phyloP scores from a whole-genome alignment of 2,329 filamentous ascomycete species.

The Fusarium devonianum region DNA sequence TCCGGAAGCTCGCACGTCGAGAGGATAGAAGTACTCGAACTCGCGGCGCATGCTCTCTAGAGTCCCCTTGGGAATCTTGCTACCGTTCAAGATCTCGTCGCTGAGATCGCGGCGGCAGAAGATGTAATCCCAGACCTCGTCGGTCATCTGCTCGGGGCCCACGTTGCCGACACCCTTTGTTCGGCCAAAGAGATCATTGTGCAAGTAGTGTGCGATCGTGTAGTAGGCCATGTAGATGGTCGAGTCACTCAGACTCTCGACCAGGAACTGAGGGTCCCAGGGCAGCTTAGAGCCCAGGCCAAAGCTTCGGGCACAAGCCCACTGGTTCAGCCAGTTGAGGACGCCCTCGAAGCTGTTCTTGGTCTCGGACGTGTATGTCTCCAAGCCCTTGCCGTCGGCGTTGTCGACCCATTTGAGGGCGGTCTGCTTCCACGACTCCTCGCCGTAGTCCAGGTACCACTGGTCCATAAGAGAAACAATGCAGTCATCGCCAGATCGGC shows the following conservation, averaged over 20 bases:
- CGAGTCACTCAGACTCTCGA: constrained; percentile 90
- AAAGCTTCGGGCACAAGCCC: constrained; percentile 92
- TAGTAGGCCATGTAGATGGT: constrained; percentile 93
- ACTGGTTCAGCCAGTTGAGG: constrained; percentile 91
- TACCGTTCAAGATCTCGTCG: constrained; percentile 69
- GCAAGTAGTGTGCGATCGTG: constrained; percentile 71
- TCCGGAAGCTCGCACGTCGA: constrained; percentile 86
- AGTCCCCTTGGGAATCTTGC: constrained; percentile 75
- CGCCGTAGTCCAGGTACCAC: constrained; percentile 98
- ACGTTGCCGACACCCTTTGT: constrained; percentile 73
- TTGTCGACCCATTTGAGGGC: constrained; percentile 77
- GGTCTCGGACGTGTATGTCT: constrained; percentile 81
- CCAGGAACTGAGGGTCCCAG: constrained; percentile 90
- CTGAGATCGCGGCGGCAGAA: constrained; percentile 78
- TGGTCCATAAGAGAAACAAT: constrained; percentile 93
- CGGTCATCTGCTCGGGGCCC: constrained; percentile 84
- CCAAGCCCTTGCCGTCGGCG: constrained; percentile 70
- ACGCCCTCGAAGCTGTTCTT: constrained; percentile 84
- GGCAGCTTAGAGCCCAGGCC: constrained; percentile 93
- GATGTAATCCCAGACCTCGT: constrained; percentile 96
- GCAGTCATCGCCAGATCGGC: constrained; percentile 89
- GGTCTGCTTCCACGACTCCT: constrained; percentile 82
- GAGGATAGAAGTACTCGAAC: constrained; percentile 96
- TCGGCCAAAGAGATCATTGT: constrained; percentile 86
- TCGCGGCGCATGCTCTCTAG: constrained; percentile 85